Evolutionary conservation across 2,329 filamentous ascomycete genomes (phyloP).

Genomic region (Aureobasidium musti): DNA sequence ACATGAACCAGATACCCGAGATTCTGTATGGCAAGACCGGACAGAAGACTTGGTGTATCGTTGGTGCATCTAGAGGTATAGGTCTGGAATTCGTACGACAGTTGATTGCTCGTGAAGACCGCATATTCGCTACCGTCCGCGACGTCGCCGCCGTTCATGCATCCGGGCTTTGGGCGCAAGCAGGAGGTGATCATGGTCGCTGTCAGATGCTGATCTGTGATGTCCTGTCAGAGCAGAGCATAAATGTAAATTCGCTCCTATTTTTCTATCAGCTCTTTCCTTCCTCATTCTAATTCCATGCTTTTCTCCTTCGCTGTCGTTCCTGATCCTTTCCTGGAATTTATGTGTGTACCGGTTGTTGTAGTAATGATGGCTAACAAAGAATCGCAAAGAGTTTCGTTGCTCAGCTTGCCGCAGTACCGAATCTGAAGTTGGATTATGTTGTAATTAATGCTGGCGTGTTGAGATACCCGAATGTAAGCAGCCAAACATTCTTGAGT

Average conservation of each 20-base stretch:
- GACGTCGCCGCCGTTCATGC: constrained; percentile 46
- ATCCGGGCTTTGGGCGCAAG: constrained; percentile 46
- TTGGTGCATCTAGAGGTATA: constrained; percentile 52
- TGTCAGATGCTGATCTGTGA: constrained; percentile 56
- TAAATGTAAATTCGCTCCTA: constrained; percentile 43
- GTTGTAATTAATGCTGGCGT: constrained; percentile 61
- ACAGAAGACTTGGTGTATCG: constrained; percentile 50
- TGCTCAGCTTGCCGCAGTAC: constrained; percentile 43
- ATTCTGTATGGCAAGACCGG: constrained; percentile 45
- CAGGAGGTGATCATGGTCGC: constrained; percentile 49
- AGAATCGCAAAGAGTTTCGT: constrained; percentile 47
- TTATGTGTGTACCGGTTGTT: background rate
- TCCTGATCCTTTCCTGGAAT: background rate
- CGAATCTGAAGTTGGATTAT: constrained; percentile 53
- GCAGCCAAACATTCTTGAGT: constrained; percentile 32
- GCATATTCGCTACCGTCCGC: constrained; percentile 56
- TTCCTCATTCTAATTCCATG: background rate
- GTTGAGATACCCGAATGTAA: constrained; percentile 59
- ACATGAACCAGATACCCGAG: constrained; percentile 49
- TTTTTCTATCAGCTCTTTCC: background rate
- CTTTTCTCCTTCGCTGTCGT: background rate
- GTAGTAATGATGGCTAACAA: constrained; percentile 17
- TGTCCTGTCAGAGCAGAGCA: constrained; percentile 56
- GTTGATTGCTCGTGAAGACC: constrained; percentile 50
- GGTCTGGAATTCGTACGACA: constrained; percentile 58